phyloP scores from a whole-genome alignment of 2,329 filamentous ascomycete genomes.

The Exophiala xenobiotica region DNA sequence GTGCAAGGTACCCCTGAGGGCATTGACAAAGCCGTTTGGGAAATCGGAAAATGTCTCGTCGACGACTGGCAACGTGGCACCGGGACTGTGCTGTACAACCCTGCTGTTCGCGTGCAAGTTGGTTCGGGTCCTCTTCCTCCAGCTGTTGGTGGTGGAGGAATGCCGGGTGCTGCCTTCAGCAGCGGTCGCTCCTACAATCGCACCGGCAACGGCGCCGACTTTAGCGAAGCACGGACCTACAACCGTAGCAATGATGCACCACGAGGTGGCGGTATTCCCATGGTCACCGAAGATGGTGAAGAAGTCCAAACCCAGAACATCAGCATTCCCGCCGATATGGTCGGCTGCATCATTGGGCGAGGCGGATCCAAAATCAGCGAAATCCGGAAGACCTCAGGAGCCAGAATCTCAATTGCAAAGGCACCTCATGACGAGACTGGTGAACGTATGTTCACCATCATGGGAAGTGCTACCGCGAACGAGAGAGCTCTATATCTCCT shows the following conservation, averaged over 20 bases:
- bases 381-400: constrained; percentile 94
- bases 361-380: constrained; percentile 97
- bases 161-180: constrained; percentile 43
- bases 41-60: constrained; percentile 97
- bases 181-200: constrained; percentile 75
- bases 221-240: constrained; percentile 75
- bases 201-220: constrained; percentile 95
- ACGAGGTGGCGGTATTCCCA: constrained; percentile 66
- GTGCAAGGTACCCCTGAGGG: constrained; percentile 92
- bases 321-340: constrained; percentile 99
- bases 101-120: constrained; percentile 80
- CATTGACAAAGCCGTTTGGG: constrained; percentile 95
- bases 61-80: constrained; percentile 98
- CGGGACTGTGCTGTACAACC: constrained; percentile 96
- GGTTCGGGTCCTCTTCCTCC: constrained; percentile 55
- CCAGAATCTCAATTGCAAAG: constrained; percentile 97
- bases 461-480: constrained; percentile 89
- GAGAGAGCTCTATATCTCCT: constrained; percentile 94
- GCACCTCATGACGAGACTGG: constrained; percentile 94
- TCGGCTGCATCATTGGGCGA: constrained; percentile 97
- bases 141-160: constrained; percentile 46
- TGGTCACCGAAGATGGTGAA: constrained; percentile 92
- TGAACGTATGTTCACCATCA: constrained; percentile 99
- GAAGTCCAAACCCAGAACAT: constrained; percentile 99
- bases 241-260: constrained; percentile 71